A percentile compares a stretch with the other conserved stretches of the same genome.
These are phyloP conservation scores for Salvia hispanica DNA, from an alignment of 257 asterid species.

Conservation along the genomic window DNA sequence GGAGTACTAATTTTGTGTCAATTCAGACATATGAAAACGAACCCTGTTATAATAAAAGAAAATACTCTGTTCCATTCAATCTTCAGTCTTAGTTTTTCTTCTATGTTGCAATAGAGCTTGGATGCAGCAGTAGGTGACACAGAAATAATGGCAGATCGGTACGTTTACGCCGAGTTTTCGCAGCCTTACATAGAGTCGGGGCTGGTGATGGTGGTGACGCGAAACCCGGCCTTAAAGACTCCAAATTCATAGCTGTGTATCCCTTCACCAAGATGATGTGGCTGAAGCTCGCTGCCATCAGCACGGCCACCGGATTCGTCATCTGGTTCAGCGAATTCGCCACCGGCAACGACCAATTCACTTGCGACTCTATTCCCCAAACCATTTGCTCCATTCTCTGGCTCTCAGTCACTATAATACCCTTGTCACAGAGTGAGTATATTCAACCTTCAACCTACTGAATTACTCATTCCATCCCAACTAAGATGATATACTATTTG, in stretches of 20 bases:
- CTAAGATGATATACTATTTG: too few species aligned
- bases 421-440: slow-evolving; percentile 60
- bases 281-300: slow-evolving; percentile 44
- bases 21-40: too few species aligned
- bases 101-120: slow-evolving; percentile 38
- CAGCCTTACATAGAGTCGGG: slow-evolving; percentile 70
- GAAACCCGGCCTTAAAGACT: slow-evolving; percentile 37
- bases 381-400: slow-evolving; percentile 50
- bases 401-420: slow-evolving; percentile 62
- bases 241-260: slow-evolving; percentile 39
- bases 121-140: slow-evolving; percentile 76
- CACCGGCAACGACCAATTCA: slow-evolving; percentile 47
- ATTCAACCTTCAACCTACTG: not conserved
- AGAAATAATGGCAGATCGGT: slow-evolving; percentile 61
- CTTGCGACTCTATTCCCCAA: slow-evolving; percentile 33
- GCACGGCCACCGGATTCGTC: slow-evolving; percentile 45
- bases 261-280: slow-evolving; percentile 60
- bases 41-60: too few species aligned
- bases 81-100: too few species aligned
- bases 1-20: too few species aligned
- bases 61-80: not conserved
- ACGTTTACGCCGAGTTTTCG: slow-evolving; percentile 47
- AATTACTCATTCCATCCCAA: too few species aligned
- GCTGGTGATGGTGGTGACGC: slow-evolving; percentile 64
- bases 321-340: slow-evolving; percentile 60